Percentiles rank a stretch among this genome's conserved stretches.
Evolutionary conservation across 176 grass and related monocot species (phyloP).

Genomic region (Oryza nivara): DNA sequence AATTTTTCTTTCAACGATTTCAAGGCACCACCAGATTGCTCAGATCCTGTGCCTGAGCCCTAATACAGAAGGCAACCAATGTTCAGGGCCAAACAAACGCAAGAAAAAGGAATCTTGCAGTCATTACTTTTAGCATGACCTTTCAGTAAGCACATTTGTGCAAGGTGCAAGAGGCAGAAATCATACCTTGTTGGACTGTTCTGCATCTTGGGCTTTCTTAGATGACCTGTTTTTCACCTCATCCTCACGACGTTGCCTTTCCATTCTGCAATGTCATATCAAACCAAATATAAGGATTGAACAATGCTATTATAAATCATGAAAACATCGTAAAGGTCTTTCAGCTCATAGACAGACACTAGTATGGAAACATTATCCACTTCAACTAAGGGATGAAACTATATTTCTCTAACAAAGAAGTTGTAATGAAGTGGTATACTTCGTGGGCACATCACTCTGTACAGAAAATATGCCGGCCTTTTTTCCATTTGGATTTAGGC

Average conservation of each 20-base stretch:
- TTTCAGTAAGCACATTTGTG: conserved; percentile 16
- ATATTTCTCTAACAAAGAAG: neutral
- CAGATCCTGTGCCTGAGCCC: conserved; percentile 68
- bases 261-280: conserved; percentile 64
- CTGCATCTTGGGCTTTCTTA: conserved; percentile 84
- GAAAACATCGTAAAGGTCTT: conserved; percentile 4
- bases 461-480: neutral
- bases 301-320: conserved; percentile 18
- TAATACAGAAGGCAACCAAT: conserved; percentile 44
- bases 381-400: neutral
- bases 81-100: conserved; percentile 29
- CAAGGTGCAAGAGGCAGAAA: conserved; percentile 35
- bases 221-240: conserved; percentile 80
- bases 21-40: conserved; percentile 64
- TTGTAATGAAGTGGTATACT: conserved; percentile 2
- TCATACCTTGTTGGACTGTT: conserved; percentile 69
- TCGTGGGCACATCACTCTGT: neutral
- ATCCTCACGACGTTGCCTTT: conserved; percentile 84
- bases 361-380: conserved; percentile 27
- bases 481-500: neutral
- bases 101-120: neutral
- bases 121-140: conserved; percentile 7
- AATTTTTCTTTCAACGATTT: conserved; percentile 87
- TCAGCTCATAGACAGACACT: conserved; percentile 1
- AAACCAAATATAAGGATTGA: conserved; percentile 26